phyloP scores from a whole-genome alignment of 2,329 filamentous ascomycete genomes.

The Ceratocystis ficicola region DNA sequence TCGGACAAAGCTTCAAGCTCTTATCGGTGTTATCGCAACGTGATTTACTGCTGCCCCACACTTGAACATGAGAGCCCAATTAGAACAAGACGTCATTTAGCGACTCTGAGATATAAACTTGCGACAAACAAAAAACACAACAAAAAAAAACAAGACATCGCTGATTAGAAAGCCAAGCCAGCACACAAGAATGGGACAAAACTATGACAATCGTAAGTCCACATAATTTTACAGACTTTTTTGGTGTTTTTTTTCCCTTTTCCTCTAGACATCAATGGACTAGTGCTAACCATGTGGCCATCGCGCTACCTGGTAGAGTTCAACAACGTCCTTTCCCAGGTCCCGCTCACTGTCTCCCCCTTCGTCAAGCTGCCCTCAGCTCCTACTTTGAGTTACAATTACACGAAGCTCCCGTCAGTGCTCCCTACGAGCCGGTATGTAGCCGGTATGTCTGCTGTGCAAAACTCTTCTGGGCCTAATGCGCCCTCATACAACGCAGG shows the following conservation, averaged over 20 bases:
- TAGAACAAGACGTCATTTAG: constrained; percentile 18
- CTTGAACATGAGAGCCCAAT: not conserved
- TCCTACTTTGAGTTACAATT: constrained; percentile 88
- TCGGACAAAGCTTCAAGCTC: not conserved
- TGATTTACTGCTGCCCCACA: constrained; percentile 15
- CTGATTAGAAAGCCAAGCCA: not conserved
- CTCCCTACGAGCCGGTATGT: constrained; percentile 41
- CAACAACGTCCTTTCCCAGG: constrained; percentile 80
- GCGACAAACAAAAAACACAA: not conserved
- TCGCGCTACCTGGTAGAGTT: constrained; percentile 42
- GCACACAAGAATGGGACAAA: constrained; percentile 10
- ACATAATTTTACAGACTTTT: not conserved
- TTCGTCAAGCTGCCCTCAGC: constrained; percentile 84
- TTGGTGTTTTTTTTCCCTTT: not conserved
- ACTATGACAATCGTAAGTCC: constrained; percentile 29
- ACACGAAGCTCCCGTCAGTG: constrained; percentile 77
- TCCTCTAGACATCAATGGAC: not conserved
- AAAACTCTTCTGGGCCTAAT: not conserved
- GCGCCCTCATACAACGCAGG: constrained; percentile 29
- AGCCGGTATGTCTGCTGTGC: constrained; percentile 36
- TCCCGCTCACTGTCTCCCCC: constrained; percentile 85
- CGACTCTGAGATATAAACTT: not conserved
- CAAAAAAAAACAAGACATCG: not conserved
- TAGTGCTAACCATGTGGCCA: not conserved
- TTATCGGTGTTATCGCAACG: constrained; percentile 25